phyloP scores from a whole-genome alignment of 176 grass and related monocot species.

The Typha latifolia region DNA sequence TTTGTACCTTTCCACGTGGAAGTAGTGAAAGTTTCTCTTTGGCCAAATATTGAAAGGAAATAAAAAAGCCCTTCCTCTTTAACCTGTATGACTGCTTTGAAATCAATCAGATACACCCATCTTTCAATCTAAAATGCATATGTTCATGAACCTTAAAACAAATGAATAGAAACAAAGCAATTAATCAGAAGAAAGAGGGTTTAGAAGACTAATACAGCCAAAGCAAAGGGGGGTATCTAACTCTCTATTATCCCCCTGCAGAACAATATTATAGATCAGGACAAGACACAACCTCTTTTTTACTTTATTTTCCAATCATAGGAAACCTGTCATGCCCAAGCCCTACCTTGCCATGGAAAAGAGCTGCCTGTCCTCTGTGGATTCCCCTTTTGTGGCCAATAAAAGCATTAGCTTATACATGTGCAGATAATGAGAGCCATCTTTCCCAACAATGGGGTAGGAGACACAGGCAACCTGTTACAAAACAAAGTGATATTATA shows the following conservation, averaged over 20 bases:
- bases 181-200: background rate
- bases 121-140: background rate
- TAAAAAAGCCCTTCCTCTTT: background rate
- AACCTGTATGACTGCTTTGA: too few relatives aligned
- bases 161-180: background rate
- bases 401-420: too few relatives aligned
- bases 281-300: background rate
- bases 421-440: too few relatives aligned
- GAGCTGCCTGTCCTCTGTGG: background rate
- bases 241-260: background rate
- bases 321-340: background rate
- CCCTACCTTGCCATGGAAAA: background rate
- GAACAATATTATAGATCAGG: background rate
- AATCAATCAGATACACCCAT: background rate
- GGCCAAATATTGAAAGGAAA: background rate
- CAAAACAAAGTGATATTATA: too few relatives aligned
- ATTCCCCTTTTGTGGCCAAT: background rate
- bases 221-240: background rate
- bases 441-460: too few relatives aligned
- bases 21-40: background rate
- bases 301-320: background rate
- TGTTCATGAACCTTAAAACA: background rate
- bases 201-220: slow-evolving; percentile 1
- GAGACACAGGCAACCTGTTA: too few relatives aligned
- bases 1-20: background rate